Percentiles rank a stretch among this genome's conserved stretches.
These are phyloP conservation scores for Salix arbutifolia DNA, from an alignment of 345 rosid species.

Conservation along the genomic window DNA sequence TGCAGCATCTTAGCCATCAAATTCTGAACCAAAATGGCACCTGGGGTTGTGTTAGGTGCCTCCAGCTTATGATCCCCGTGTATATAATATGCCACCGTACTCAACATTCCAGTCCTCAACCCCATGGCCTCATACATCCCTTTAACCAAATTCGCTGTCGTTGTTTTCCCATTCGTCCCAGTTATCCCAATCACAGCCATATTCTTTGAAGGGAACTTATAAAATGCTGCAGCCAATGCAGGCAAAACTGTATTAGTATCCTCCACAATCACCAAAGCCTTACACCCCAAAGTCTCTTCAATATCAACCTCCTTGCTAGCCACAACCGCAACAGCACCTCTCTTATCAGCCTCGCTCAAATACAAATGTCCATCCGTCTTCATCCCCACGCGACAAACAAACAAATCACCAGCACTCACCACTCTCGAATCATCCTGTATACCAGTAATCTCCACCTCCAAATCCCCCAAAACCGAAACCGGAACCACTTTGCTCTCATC, in stretches of 20 bases:
- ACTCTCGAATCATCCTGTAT: slow-evolving; percentile 85
- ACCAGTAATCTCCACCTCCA: slow-evolving; percentile 82
- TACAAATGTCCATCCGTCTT: slow-evolving; percentile 61
- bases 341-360: slow-evolving; percentile 88
- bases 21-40: slow-evolving; percentile 81
- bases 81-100: slow-evolving; percentile 62
- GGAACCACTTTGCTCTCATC: slow-evolving; percentile 92
- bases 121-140: slow-evolving; percentile 95
- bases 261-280: slow-evolving; percentile 88
- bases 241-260: slow-evolving; percentile 77
- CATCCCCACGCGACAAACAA: slow-evolving; percentile 74
- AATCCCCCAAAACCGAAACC: slow-evolving; percentile 72
- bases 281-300: slow-evolving; percentile 83
- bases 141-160: slow-evolving; percentile 66
- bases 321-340: slow-evolving; percentile 94
- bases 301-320: slow-evolving; percentile 90
- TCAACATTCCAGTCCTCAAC: slow-evolving; percentile 82
- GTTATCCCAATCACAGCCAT: slow-evolving; percentile 83
- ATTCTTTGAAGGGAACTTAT: slow-evolving; percentile 62
- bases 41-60: slow-evolving; percentile 48
- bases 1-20: slow-evolving; percentile 94
- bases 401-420: slow-evolving; percentile 84
- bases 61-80: slow-evolving; percentile 72
- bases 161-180: slow-evolving; percentile 77
- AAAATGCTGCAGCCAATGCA: slow-evolving; percentile 78